Conservation (phyloP, 495 filamentous ascomycete genomes). For the Usnea hakonensis region DNA sequence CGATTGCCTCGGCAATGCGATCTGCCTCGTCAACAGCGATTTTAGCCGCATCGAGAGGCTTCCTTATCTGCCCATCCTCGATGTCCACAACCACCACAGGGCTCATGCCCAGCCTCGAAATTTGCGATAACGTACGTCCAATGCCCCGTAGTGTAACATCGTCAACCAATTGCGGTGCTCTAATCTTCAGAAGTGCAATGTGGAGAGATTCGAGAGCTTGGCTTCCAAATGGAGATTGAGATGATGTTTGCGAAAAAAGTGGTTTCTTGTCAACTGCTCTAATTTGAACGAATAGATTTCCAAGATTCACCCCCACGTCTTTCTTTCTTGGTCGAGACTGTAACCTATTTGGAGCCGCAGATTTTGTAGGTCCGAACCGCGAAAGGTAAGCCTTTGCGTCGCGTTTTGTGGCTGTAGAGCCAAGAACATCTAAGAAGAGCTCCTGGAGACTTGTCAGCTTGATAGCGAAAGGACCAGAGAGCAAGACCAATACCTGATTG, state of each 20-base stretch:
- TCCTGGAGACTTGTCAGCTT: conserved; percentile 46
- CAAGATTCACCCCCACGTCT: conserved; percentile 50
- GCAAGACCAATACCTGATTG: conserved; percentile 3
- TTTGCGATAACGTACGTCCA: conserved; percentile 73
- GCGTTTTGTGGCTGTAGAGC: conserved; percentile 77
- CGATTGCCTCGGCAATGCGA: conserved; percentile 66
- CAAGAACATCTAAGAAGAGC: conserved; percentile 73
- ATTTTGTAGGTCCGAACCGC: conserved; percentile 54
- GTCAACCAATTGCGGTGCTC: conserved; percentile 59
- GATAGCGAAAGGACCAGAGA: not conserved
- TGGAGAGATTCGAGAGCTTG: conserved; percentile 51
- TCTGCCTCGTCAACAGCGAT: conserved; percentile 57
- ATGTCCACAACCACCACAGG: conserved; percentile 78
- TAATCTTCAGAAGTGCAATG: conserved; percentile 79
- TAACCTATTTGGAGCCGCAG: not conserved
- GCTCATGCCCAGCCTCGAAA: conserved; percentile 69
- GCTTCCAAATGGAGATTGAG: conserved; percentile 29
- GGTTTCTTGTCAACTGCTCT: conserved; percentile 56
- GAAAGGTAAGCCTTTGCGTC: conserved; percentile 84
- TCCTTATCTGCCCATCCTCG: conserved; percentile 21
- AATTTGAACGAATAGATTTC: conserved; percentile 52
- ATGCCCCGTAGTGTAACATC: conserved; percentile 64
- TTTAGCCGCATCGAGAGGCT: conserved; percentile 32
- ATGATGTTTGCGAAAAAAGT: conserved; percentile 48
- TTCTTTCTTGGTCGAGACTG: not conserved